A percentile compares a stretch with the other conserved stretches of the same genome.
Evolutionary conservation across 164 flowering plant genomes (phyloP).

Genomic region (Kingdonia uniflora): DNA sequence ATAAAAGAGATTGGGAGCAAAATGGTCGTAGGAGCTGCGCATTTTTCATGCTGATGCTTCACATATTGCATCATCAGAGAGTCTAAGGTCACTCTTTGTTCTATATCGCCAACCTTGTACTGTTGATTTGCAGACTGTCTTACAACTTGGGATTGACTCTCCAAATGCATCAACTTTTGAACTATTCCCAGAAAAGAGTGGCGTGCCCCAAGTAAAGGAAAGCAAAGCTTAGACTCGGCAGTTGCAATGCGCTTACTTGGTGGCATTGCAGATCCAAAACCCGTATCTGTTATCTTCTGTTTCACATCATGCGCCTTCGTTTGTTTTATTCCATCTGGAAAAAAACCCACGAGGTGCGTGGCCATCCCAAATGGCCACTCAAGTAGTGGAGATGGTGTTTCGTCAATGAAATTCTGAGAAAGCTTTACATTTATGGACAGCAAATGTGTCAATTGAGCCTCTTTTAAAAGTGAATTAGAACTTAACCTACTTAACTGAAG

Average conservation of each 20-base stretch:
- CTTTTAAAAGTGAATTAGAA: constrained; percentile 59
- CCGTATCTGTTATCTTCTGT: constrained; percentile 64
- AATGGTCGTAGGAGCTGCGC: constrained; percentile 94
- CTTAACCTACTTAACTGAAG: constrained; percentile 78
- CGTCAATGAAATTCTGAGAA: constrained; percentile 53
- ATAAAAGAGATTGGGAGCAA: constrained; percentile 90
- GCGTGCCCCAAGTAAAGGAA: constrained; percentile 47
- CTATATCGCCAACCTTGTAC: constrained; percentile 38
- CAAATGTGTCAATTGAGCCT: constrained; percentile 80
- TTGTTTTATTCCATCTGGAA: constrained; percentile 24
- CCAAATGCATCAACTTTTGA: constrained; percentile 30
- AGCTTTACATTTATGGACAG: constrained; percentile 58
- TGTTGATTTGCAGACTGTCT: too few relatives aligned
- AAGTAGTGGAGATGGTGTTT: constrained; percentile 33
- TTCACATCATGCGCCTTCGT: constrained; percentile 44
- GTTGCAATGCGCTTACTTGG: constrained; percentile 50
- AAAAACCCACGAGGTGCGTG: constrained; percentile 59
- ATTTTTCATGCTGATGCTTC: constrained; percentile 96
- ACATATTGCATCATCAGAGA: constrained; percentile 85
- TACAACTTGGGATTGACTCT: constrained; percentile 35
- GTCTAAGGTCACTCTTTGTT: constrained; percentile 62
- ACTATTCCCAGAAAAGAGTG: constrained; percentile 30
- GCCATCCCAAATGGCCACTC: constrained; percentile 92
- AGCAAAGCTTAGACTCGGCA: constrained; percentile 42
- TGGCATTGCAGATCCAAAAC: constrained; percentile 27